Conservation (phyloP, 495 filamentous ascomycete genomes). For the Glarea lozoyensis region DNA sequence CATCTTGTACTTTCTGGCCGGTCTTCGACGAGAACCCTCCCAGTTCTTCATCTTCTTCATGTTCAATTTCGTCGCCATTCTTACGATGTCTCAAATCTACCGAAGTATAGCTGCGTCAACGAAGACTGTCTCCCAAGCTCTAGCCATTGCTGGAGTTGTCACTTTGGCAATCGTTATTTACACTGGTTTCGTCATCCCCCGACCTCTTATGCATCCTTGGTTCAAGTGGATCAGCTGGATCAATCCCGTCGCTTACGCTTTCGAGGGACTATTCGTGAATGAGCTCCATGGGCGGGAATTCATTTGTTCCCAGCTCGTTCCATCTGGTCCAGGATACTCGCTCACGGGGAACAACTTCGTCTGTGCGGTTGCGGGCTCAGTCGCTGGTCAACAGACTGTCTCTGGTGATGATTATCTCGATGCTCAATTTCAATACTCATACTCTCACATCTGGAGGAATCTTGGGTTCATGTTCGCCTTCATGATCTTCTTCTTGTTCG, state of each 20-base stretch:
- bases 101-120: slow-evolving; percentile 71
- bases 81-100: slow-evolving; percentile 72
- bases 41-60: slow-evolving; percentile 60
- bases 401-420: slow-evolving; percentile 64
- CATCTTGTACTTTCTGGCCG: slow-evolving; percentile 69
- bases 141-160: slow-evolving; percentile 65
- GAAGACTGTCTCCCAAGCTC: slow-evolving; percentile 69
- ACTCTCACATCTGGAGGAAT: slow-evolving; percentile 66
- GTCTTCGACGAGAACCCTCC: slow-evolving; percentile 38
- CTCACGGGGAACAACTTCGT: slow-evolving; percentile 38
- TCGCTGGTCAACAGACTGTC: slow-evolving; percentile 43
- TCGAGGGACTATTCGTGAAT: slow-evolving; percentile 63
- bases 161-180: slow-evolving; percentile 66
- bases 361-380: slow-evolving; percentile 47
- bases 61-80: slow-evolving; percentile 52
- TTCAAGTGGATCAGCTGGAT: slow-evolving; percentile 75
- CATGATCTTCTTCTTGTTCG: slow-evolving; percentile 52
- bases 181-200: slow-evolving; percentile 72
- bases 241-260: slow-evolving; percentile 72
- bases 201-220: slow-evolving; percentile 68
- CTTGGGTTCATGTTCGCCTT: slow-evolving; percentile 73
- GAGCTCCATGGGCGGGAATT: slow-evolving; percentile 53
- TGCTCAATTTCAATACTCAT: slow-evolving; percentile 50
- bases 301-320: slow-evolving; percentile 32
- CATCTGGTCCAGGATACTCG: slow-evolving; percentile 28